Evolutionary conservation across 345 rosid genomes (phyloP), one percentile per base, ranked within the genome.

Genomic region (Rhizophora apiculata): DNA sequence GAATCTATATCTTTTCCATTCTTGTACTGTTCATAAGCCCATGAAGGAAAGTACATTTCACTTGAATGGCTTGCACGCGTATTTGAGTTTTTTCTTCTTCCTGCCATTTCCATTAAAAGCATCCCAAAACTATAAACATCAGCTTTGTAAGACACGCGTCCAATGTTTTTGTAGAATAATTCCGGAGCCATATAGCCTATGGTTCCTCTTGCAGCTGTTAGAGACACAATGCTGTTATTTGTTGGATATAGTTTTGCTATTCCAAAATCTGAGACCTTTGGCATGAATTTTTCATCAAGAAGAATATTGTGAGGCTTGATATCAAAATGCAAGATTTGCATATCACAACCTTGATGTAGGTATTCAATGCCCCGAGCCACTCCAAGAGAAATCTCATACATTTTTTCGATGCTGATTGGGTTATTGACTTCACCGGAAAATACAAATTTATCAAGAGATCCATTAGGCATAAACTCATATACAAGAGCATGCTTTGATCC

Each of bases 261-360:
- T 19, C 65, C 65, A 62, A 62, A 62, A 34, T 62, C 65, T 37
- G 65, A 32, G 5, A 62, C 5, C 11, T 32, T 62, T 6, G 27
- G 65, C 6, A 1, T 3, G 16, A 55, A 55, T 0, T 55, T 55
- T 55, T 55, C 60, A 5, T 55, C 18, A 0, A 55, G 18, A 22
- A 55, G 60, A 15, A 55, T 55, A 5, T 55, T 55, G 16, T 55
- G 30, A 55, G 60, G 60, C 51, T 62, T 62, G 30, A 62, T 62
- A 10, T 62, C 51, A n/a, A 62, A 62, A 62, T 62, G 65, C 9
- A 62, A 37, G 21, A 62, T 62, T 15, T 62, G 51, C 65, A 62
- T 36, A 5, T 2, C 65, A 36, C 49, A 62, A 9, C 19, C 65
- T n/a, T 24, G 46, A 62, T 62, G 51, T 4, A 62, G 6, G 34